Percentiles rank a stretch among this genome's conserved stretches.
Evolutionary conservation across 495 filamentous ascomycete genomes (phyloP).

Genomic region (Podospora didyma): DNA sequence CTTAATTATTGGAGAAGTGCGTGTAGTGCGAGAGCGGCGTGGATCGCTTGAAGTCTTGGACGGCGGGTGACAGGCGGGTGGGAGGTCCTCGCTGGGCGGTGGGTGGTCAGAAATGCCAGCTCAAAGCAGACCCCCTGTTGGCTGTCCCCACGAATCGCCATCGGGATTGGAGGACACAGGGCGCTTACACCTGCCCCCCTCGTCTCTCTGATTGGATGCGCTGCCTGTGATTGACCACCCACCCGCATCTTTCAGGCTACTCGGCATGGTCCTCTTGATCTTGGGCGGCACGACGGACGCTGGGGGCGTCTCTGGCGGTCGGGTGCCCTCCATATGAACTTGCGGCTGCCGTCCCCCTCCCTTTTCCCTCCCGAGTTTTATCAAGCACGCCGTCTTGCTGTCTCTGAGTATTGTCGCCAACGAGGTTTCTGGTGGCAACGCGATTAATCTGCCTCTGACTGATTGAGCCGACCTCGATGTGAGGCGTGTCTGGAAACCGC

Average conservation of each 20-base stretch:
- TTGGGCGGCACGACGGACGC: slow-evolving; percentile 17
- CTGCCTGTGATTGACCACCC: slow-evolving; percentile 24
- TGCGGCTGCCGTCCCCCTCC: slow-evolving; percentile 9
- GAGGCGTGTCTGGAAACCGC: neutral
- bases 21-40: neutral
- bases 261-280: slow-evolving; percentile 14
- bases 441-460: neutral
- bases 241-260: slow-evolving; percentile 25
- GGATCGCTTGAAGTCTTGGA: neutral
- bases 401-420: neutral
- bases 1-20: neutral
- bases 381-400: slow-evolving; percentile 3
- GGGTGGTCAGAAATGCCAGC: neutral
- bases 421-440: neutral
- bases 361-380: neutral
- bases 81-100: neutral
- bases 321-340: slow-evolving; percentile 7
- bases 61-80: neutral
- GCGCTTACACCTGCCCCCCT: slow-evolving; percentile 24
- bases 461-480: slow-evolving; percentile 6
- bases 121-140: slow-evolving; percentile 2
- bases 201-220: slow-evolving; percentile 24
- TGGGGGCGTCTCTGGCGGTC: neutral
- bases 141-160: slow-evolving; percentile 5
- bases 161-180: slow-evolving; percentile 19